Evolutionary conservation across 495 filamentous ascomycete genomes (phyloP), one percentile per base, ranked within the genome.

Genomic region (Annulohypoxylon bovei): DNA sequence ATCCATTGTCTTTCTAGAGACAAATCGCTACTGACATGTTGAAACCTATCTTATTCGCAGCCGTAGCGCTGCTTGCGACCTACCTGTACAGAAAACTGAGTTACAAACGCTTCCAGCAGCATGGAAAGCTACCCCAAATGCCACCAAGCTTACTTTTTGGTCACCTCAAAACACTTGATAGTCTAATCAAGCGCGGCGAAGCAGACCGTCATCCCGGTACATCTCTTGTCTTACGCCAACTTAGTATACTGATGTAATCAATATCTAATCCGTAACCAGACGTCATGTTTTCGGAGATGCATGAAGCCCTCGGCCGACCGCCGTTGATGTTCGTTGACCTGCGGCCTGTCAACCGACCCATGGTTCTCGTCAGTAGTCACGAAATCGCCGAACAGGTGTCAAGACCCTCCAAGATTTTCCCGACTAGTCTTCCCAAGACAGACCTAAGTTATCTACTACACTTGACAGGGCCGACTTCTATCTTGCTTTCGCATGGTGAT

Each of bases 281-380:
- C 44, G 20, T 61, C 6, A 47, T 73, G 3, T 64, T 79, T 9
- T 23, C 28, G 0, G 61, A 61, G 23, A 70, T 70, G 55, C 22
- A 44, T 23, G n/a, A 46, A 25, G 3, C 23, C 9, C 25, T 65
- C 0, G 67, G 62, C 6, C 27, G 56, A 0, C 69, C 69, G 12
- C 42, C 63, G 3, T 16, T 72, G 5, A 53, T 53, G 49, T 28
- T 53, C 5, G 49, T 53, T 3, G 49, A 53, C 49, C 23, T 78
- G 6, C 74, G 77, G 12, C 76, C 78, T 5, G 47, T 72, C 1
- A 64, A 58, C 16, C 33, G 14, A 14, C 66, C 67, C 0, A 40
- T 79, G 49, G 54, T 81, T 14, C 55, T 82, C 22, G 66, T 84
- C 23, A 37, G 74, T 1, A 75, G 78, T 46, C 80, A 83, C 35